Evolutionary conservation across 2,329 filamentous ascomycete species (phyloP).

Genomic region (Monilinia aucupariae): DNA sequence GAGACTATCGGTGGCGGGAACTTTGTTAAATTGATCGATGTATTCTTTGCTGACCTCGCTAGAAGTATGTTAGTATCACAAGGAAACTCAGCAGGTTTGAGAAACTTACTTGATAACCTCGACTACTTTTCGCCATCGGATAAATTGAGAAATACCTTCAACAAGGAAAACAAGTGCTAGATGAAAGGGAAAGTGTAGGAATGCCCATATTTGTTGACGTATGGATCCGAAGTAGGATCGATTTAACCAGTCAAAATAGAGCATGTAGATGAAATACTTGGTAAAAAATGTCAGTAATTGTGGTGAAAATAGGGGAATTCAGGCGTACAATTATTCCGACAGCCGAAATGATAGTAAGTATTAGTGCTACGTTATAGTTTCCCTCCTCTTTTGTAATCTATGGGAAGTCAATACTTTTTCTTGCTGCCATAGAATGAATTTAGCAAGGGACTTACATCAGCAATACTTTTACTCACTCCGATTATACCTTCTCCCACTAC

Average conservation of each 20-base stretch:
- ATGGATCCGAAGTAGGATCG: slow-evolving; percentile 23
- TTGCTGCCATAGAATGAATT: neutral
- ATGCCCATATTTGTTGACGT: slow-evolving; percentile 37
- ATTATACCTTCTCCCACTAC: slow-evolving; percentile 29
- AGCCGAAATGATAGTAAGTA: slow-evolving; percentile 6
- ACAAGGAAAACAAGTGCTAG: slow-evolving; percentile 50
- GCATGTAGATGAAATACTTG: slow-evolving; percentile 29
- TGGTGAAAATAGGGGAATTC: too few species aligned
- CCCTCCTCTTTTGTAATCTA: slow-evolving; percentile 1
- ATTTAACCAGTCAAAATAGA: slow-evolving; percentile 29
- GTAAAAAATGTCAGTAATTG: neutral
- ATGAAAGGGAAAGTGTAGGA: slow-evolving; percentile 52
- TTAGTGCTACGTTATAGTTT: neutral
- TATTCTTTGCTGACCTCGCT: neutral
- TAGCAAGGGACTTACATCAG: slow-evolving; percentile 18
- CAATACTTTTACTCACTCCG: slow-evolving; percentile 26
- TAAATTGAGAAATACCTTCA: slow-evolving; percentile 40
- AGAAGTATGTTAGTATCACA: neutral
- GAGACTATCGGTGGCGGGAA: neutral
- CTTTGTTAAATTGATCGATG: slow-evolving; percentile 5
- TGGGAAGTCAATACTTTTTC: neutral
- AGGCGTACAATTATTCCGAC: slow-evolving; percentile 10
- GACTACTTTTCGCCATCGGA: slow-evolving; percentile 27
- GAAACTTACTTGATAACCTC: slow-evolving; percentile 20
- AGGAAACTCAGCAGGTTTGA: rapidly evolving